Evolutionary conservation across 441 rosid genomes (phyloP).

Genomic region (Macaranga tanarius): DNA sequence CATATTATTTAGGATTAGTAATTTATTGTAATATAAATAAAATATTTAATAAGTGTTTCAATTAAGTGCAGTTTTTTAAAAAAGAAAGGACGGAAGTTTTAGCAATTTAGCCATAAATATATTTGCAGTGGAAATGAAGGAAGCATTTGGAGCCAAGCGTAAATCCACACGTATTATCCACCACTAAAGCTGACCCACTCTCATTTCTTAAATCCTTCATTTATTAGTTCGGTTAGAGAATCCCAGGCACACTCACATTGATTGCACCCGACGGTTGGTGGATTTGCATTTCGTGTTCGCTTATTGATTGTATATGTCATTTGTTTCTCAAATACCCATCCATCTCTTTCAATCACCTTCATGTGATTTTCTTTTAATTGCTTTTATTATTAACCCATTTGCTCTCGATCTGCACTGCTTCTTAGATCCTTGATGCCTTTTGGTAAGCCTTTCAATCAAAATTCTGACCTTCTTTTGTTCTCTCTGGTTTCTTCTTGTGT

Average conservation of each 20-base stretch:
- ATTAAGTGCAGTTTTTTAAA: too few species aligned
- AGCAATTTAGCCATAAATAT: too few species aligned
- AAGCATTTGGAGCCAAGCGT: neutral
- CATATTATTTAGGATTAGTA: too few species aligned
- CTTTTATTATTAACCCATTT: neutral
- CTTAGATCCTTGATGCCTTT: neutral
- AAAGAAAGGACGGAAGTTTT: too few species aligned
- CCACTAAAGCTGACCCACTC: neutral
- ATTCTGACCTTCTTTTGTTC: neutral
- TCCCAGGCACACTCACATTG: slow-evolving; percentile 9
- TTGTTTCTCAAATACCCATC: slow-evolving; percentile 5
- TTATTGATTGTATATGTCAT: too few species aligned
- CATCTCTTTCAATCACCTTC: neutral
- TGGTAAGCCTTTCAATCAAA: slow-evolving; percentile 1
- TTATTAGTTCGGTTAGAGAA: slow-evolving; percentile 16
- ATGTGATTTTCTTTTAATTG: neutral
- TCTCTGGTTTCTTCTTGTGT: neutral
- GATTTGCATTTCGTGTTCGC: neutral
- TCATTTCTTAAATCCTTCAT: neutral
- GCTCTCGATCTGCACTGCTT: slow-evolving; percentile 8
- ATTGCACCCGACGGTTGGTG: slow-evolving; percentile 22
- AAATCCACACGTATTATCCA: neutral
- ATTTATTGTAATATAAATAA: too few species aligned
- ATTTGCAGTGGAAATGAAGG: neutral
- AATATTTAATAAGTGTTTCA: too few species aligned